Percentiles rank a stretch among this genome's conserved stretches.
Conservation (phyloP, 257 asterid species). For the Coffea eugenioides region DNA sequence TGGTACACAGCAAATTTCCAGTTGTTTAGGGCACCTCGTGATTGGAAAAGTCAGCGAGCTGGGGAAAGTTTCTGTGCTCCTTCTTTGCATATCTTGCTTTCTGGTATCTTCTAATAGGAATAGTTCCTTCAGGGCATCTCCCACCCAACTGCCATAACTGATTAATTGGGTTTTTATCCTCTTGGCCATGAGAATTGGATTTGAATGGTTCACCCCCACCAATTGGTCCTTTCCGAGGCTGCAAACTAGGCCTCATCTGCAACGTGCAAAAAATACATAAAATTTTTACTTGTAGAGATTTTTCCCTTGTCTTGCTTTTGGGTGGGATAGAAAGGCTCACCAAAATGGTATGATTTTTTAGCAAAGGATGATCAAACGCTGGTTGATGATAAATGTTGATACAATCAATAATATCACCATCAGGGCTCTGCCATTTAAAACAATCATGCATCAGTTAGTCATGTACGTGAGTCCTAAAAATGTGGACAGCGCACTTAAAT, state of each 20-base stretch:
- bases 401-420: not conserved
- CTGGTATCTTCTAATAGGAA: conserved; percentile 70
- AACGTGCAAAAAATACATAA: not conserved
- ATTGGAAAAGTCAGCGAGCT: conserved; percentile 27
- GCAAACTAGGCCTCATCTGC: conserved; percentile 64
- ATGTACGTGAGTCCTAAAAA: too few relatives aligned
- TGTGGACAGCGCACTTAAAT: too few relatives aligned
- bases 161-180: conserved; percentile 28
- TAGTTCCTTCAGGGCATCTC: conserved; percentile 63
- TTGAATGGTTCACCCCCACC: conserved; percentile 26
- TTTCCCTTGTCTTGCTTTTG: too few relatives aligned
- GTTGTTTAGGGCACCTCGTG: conserved; percentile 46
- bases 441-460: too few relatives aligned
- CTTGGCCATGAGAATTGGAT: conserved; percentile 11
- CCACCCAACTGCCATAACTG: conserved; percentile 67
- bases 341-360: not conserved
- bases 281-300: not conserved
- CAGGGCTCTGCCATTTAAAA: not conserved
- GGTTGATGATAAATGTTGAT: not conserved
- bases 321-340: not conserved
- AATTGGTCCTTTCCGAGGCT: conserved; percentile 49
- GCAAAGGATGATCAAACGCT: not conserved
- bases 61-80: conserved; percentile 31
- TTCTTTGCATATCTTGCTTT: conserved; percentile 54
- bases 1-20: too few relatives aligned